Evolutionary conservation across 1,139 yeast genomes (phyloP).

Genomic region (Chernovozyma aurita): DNA sequence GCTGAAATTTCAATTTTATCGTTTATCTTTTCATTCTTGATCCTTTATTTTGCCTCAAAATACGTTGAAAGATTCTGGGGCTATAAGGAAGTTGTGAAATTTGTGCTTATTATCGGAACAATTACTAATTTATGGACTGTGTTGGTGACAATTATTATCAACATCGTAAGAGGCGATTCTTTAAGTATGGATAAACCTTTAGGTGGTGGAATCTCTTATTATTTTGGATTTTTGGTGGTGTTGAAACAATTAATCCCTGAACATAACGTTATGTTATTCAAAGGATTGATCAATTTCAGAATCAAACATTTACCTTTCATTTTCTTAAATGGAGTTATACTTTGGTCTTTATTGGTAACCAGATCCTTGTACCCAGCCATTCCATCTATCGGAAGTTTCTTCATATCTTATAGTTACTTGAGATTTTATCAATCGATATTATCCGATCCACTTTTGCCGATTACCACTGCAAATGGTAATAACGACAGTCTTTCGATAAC

Average conservation of each 20-base stretch:
- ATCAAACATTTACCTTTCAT: slow-evolving; percentile 73
- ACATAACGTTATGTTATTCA: slow-evolving; percentile 67
- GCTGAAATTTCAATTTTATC: slow-evolving; percentile 59
- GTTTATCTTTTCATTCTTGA: slow-evolving; percentile 42
- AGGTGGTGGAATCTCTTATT: slow-evolving; percentile 71
- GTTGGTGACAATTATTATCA: slow-evolving; percentile 35
- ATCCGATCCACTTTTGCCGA: slow-evolving; percentile 36
- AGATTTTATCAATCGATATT: slow-evolving; percentile 62
- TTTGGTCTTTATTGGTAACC: slow-evolving; percentile 39
- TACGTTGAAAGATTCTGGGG: slow-evolving; percentile 59
- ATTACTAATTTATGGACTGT: slow-evolving; percentile 55
- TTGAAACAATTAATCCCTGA: slow-evolving; percentile 88
- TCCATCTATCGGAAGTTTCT: slow-evolving; percentile 67
- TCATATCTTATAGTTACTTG: slow-evolving; percentile 68
- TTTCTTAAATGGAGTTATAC: slow-evolving; percentile 38
- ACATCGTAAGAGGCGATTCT: slow-evolving; percentile 33
- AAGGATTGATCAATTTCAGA: slow-evolving; percentile 60
- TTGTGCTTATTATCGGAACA: slow-evolving; percentile 52
- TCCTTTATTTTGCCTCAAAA: slow-evolving; percentile 49
- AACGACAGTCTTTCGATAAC: slow-evolving; percentile 25
- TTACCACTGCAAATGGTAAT: slow-evolving; percentile 24
- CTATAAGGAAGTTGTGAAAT: slow-evolving; percentile 53
- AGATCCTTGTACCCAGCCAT: slow-evolving; percentile 49
- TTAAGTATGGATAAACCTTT: slow-evolving; percentile 44
- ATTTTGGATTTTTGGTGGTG: slow-evolving; percentile 77